phyloP scores from a whole-genome alignment of 768 basidiomycete species.

The Amanita rubescens region DNA sequence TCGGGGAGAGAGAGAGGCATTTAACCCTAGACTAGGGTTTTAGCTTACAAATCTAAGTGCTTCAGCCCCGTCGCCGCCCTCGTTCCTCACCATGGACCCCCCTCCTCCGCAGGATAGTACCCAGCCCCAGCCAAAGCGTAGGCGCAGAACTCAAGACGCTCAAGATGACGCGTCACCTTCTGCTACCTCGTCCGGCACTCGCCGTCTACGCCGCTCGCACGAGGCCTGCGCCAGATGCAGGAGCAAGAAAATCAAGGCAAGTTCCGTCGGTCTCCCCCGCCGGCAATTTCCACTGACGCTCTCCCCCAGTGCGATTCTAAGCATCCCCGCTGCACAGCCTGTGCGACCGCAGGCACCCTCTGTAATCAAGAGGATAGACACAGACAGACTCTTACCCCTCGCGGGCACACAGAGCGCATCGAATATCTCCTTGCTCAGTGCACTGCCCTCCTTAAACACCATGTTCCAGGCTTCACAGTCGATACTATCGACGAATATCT shows the following conservation, averaged over 20 bases:
- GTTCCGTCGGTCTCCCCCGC: constrained; percentile 64
- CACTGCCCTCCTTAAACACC: constrained; percentile 69
- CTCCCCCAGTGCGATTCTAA: constrained; percentile 78
- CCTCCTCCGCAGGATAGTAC: constrained; percentile 18
- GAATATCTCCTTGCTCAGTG: constrained; percentile 78
- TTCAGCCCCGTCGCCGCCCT: constrained; percentile 14
- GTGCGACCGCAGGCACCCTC: constrained; percentile 66
- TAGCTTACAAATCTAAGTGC: constrained; percentile 29
- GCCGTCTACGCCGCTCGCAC: constrained; percentile 80
- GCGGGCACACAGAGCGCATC: constrained; percentile 77
- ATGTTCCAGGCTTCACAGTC: constrained; percentile 60
- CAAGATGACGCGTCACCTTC: constrained; percentile 50
- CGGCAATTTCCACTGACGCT: constrained; percentile 65
- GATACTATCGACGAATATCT: constrained; percentile 59
- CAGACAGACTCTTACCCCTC: constrained; percentile 76
- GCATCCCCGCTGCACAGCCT: constrained; percentile 81
- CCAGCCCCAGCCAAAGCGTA: constrained; percentile 37
- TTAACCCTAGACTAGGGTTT: constrained; percentile 22
- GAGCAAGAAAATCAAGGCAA: constrained; percentile 95
- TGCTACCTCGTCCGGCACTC: constrained; percentile 53
- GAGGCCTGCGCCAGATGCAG: constrained; percentile 91
- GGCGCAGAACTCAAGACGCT: constrained; percentile 46
- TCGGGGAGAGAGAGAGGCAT: constrained; percentile 14
- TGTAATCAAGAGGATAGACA: constrained; percentile 89
- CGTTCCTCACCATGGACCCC: constrained; percentile 24